Base-by-base conservation (phyloP, 148 eudicot genomes). In the Heliamphora exappendiculata region DNA sequence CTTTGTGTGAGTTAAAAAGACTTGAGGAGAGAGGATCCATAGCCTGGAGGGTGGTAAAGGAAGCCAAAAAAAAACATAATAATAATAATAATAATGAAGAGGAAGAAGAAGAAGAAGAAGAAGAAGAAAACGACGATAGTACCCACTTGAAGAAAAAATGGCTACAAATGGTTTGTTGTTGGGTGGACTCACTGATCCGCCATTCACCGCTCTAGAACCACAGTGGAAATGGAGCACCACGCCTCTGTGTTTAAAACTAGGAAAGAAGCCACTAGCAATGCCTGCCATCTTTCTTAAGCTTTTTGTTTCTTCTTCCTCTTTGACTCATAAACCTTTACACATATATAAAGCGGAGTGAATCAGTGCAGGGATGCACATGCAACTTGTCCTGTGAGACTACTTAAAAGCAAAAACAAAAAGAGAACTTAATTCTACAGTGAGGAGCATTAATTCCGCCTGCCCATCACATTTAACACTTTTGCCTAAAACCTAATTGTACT, bases 71-170 rank as follows among this genome's bases (percentile, higher is more conserved):
- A 42, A 42, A 4, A 3, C 8, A 42, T n/a, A n/a, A n/a, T n/a
- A n/a, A n/a, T n/a, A n/a, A n/a, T n/a, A n/a, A n/a, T n/a, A n/a
- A n/a, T n/a, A 8, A 24, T 28, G 0, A 29, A 26, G 31, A 7
- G 31, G 24, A 10, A 22, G 63, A 22, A 12, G 24, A 24, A 24
- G 63, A 11, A 5, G 12, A 11, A 58, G 34, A 11, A 26, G 64
- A 26, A 31, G 41, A 62, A 33, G 67, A 65, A 65, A 65, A 17
- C 13, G 20, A 17, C 44, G 13, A 36, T 16, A 34, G 51, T 42
- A 67, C 51, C 33, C 72, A 67, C 72, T 67, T 67, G 74, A 70
- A 49, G 57, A 49, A 70, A 34, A 47, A 70, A 50, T 8, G 57
- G 24, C 39, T n/a, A n/a, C 73, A 44, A 13, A 16, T 45, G 37